phyloP scores from a whole-genome alignment of 129 eudicot genomes.

The Lactuca saligna region DNA sequence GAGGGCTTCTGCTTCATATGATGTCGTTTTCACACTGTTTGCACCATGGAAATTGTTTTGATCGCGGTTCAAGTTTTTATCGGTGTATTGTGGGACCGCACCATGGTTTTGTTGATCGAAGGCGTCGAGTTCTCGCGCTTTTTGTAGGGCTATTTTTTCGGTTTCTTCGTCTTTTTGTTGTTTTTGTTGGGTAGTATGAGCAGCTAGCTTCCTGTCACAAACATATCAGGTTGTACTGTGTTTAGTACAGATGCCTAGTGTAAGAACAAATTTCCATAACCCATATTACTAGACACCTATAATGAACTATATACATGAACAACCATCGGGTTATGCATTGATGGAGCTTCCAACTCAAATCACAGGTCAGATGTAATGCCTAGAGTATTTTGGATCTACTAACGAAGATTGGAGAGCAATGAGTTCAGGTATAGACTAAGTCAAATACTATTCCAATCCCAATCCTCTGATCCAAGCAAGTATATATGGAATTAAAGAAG shows the following conservation, averaged over 20 bases:
- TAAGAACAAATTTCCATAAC: too few relatives aligned
- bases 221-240: not conserved
- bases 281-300: too few relatives aligned
- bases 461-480: not conserved
- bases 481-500: not conserved
- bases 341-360: too few relatives aligned
- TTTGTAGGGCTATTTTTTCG: slow-evolving; percentile 69
- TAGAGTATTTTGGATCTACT: not conserved
- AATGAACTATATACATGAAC: too few relatives aligned
- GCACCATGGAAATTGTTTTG: slow-evolving; percentile 88
- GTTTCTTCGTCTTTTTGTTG: slow-evolving; percentile 87
- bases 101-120: slow-evolving; percentile 97
- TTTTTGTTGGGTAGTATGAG: slow-evolving; percentile 72
- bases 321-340: not conserved
- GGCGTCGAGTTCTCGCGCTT: slow-evolving; percentile 90
- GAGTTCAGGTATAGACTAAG: slow-evolving; percentile 5
- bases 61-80: slow-evolving; percentile 60
- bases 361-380: not conserved
- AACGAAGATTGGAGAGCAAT: not conserved
- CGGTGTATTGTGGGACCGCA: slow-evolving; percentile 86
- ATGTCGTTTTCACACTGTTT: slow-evolving; percentile 86
- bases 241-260: too few relatives aligned
- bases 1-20: slow-evolving; percentile 90
- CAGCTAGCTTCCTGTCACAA: slow-evolving; percentile 72
- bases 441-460: not conserved